These are phyloP conservation scores for Leishmania guyanensis DNA, from an alignment of 208 protist genomes.

Conservation along the genomic window DNA sequence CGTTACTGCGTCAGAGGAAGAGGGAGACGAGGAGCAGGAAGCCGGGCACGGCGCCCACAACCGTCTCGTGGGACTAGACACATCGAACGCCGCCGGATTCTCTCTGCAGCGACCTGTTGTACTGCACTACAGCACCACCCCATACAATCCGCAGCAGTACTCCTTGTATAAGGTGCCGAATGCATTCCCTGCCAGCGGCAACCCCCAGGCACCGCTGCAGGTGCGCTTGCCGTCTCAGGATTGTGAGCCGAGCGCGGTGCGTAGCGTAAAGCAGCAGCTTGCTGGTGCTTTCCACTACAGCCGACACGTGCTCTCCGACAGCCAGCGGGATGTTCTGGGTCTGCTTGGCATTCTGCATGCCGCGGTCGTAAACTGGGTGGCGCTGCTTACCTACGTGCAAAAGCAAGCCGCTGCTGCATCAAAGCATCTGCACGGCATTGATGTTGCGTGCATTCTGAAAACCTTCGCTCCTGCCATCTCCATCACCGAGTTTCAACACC, in stretches of 20 bases:
- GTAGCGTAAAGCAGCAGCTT: slow-evolving; percentile 42
- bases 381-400: slow-evolving; percentile 30
- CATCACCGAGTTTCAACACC: slow-evolving; percentile 62
- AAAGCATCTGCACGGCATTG: not conserved
- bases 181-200: slow-evolving; percentile 14
- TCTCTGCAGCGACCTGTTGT: slow-evolving; percentile 35
- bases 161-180: slow-evolving; percentile 22
- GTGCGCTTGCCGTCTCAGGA: slow-evolving; percentile 37
- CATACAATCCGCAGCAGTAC: slow-evolving; percentile 52
- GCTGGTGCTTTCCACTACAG: slow-evolving; percentile 53
- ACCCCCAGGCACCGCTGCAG: slow-evolving; percentile 18
- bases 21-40: slow-evolving; percentile 3
- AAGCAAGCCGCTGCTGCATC: slow-evolving; percentile 11
- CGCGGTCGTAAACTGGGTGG: slow-evolving; percentile 48
- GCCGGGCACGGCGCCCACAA: not conserved
- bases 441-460: slow-evolving; percentile 5
- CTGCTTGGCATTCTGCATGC: slow-evolving; percentile 67
- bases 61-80: slow-evolving; percentile 14
- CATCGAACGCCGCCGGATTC: slow-evolving; percentile 15
- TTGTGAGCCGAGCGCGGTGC: slow-evolving; percentile 18
- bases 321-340: slow-evolving; percentile 61
- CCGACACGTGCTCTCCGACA: slow-evolving; percentile 42
- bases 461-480: slow-evolving; percentile 44
- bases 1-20: not conserved
- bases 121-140: slow-evolving; percentile 70